phyloP scores from a whole-genome alignment of 75 land plant species.

The Picea sitchensis region DNA sequence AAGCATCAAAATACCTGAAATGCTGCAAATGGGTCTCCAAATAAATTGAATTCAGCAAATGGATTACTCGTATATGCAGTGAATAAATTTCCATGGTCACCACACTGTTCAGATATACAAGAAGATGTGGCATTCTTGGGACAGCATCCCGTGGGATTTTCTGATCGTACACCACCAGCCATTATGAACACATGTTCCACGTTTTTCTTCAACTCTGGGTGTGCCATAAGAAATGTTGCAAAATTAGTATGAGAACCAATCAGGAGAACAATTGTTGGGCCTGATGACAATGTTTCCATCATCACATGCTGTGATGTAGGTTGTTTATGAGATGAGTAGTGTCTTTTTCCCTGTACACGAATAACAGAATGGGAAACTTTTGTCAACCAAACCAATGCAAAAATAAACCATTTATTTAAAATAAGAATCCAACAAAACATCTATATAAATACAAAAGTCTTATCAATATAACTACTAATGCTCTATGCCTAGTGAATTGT shows the following conservation, averaged over 20 bases:
- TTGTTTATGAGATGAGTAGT: conserved; percentile 58
- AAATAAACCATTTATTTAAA: too few species aligned
- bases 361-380: too few species aligned
- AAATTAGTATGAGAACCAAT: conserved; percentile 78
- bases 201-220: conserved; percentile 72
- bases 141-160: conserved; percentile 72
- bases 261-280: conserved; percentile 51
- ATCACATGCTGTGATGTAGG: conserved; percentile 75
- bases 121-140: conserved; percentile 31
- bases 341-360: conserved; percentile 55
- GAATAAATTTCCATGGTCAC: conserved; percentile 73
- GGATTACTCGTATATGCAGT: conserved; percentile 54
- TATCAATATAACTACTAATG: too few species aligned
- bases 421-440: too few species aligned
- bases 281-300: conserved; percentile 51
- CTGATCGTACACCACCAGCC: conserved; percentile 77
- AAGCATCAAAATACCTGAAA: conserved; percentile 55
- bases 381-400: too few species aligned
- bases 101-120: conserved; percentile 57
- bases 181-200: conserved; percentile 69
- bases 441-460: too few species aligned
- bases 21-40: conserved; percentile 85
- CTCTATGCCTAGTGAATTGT: too few species aligned
- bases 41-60: conserved; percentile 81
- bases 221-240: conserved; percentile 67